Evolutionary conservation across 2,329 filamentous ascomycete genomes (phyloP), one percentile per base, ranked within the genome.

Genomic region (Fusarium torulosum): DNA sequence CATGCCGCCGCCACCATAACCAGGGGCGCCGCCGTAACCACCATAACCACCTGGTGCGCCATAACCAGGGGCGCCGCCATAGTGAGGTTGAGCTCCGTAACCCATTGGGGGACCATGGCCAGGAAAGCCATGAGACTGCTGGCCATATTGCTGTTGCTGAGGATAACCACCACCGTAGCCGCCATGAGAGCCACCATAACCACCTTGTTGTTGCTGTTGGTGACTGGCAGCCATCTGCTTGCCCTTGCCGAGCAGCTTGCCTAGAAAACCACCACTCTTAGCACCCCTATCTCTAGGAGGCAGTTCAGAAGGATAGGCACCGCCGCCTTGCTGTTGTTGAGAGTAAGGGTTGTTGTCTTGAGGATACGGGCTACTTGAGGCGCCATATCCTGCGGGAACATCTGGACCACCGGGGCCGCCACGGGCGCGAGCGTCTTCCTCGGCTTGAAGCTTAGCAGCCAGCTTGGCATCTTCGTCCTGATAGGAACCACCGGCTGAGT

Each of bases 361-460:
- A n/a, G 68, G 56, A 38, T 72, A 81, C 15, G 76, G 69, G 45
- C 72, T 70, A 55, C 55, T 69, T 21, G 69, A 74, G 55, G 66
- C 64, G 59, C 67, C 67, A 31, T 79, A 79, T 21, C 78, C 78
- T 10, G 75, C 60, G 9, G 80, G 75, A 10, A 79, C 75, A 27
- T 74, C 67, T 46, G 76, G 74, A 17, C 71, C 74, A 46, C 70
- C 69, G 21, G 51, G 64, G 51, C 71, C 72, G 58, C 75, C 71
- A 66, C 76, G 75, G 17, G 84, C 84, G 43, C 88, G 86, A 7
- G 88, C 87, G 67, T 97, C 86, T 78, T 97, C 94, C 78, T 97
- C 92, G 43, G 91, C 91, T 77, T 97, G 94, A 41, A 97, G 82
- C 74, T 89, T 87, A 40, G 91, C 86, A 9, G 94, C 94, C 11